Base-by-base conservation (phyloP, 1,139 yeast species). In the Suhomyces yuchorum region DNA sequence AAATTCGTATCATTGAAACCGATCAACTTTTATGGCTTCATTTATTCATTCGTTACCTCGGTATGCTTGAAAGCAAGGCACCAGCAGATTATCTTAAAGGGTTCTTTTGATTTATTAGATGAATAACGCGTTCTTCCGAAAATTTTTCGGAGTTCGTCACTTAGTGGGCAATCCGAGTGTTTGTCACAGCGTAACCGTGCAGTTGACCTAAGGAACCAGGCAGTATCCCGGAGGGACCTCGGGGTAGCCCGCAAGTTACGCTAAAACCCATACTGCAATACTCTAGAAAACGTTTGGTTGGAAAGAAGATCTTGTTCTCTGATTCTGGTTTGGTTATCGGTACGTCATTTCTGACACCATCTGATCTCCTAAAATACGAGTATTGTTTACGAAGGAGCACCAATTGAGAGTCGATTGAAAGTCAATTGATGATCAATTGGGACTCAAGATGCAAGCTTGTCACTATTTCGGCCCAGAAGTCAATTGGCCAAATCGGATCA, bases 211-310 rank as follows among this genome's bases (percentile, higher is more conserved):
- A 30, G 42, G 42, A 39, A 28, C 8, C 28, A 26, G 42, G 42
- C 26, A 30, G 37, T 23, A 20, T 22, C 33, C 37, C 22, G 26
- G 24, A 34, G 22, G 26, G 8, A 4, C n/a, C 40, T 34, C 30
- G 47, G 24, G 47, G 37, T 36, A 40, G 44, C 36, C 47, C 15
- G 37, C 44, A 40, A 37, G 20, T 23, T 39, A 24, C 8, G 17
- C 14, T 40, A 49, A 48, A 36, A 46, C 42, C 52, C 50, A 42
- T 46, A 49, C 52, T 48, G 42, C 52, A 47, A 46, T 49, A 49
- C 50, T 49, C 34, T 14, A 23, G 39, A 37, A 37, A 37, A 37
- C 39, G 20, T 14, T 23, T 14, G 17, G 26, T 24, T 20, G 22
- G n/a, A 22, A 23, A 19, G 19, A 8, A 22, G 30, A 22, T 11